These are phyloP conservation scores for Cordyceps cicadae DNA, from an alignment of 2,329 filamentous ascomycete species.

Conservation along the genomic window DNA sequence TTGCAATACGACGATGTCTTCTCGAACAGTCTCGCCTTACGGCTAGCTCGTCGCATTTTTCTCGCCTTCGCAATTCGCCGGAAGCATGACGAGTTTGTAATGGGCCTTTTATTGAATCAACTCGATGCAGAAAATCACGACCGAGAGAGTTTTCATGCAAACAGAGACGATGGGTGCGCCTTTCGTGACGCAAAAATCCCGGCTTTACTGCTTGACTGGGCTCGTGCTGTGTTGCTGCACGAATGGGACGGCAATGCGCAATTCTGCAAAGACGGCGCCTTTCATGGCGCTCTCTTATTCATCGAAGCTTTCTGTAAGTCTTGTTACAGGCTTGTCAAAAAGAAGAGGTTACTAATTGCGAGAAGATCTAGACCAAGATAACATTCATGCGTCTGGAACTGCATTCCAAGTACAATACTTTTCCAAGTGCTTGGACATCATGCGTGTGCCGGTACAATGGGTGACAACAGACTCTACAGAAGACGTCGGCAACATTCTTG, in stretches of 20 bases:
- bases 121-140: conserved; percentile 43
- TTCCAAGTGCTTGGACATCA: conserved; percentile 64
- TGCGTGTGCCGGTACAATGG: conserved; percentile 69
- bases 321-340: neutral
- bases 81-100: conserved; percentile 41
- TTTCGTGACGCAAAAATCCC: conserved; percentile 50
- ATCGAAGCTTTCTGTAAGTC: conserved; percentile 63
- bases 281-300: conserved; percentile 69
- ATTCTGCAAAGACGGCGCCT: conserved; percentile 59
- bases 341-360: conserved; percentile 13
- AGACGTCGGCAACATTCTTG: conserved; percentile 64
- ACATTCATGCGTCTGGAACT: conserved; percentile 53
- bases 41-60: conserved; percentile 51
- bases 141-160: conserved; percentile 37
- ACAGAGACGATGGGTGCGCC: conserved; percentile 41
- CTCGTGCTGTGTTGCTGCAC: conserved; percentile 63
- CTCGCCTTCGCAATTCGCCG: conserved; percentile 46
- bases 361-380: conserved; percentile 47
- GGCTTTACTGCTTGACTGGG: conserved; percentile 59
- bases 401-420: conserved; percentile 71
- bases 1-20: conserved; percentile 57
- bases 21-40: conserved; percentile 50
- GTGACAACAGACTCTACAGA: conserved; percentile 51
- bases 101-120: conserved; percentile 42
- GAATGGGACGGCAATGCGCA: conserved; percentile 73